Base-by-base conservation (phyloP, 441 rosid genomes). In the Croton setiger region DNA sequence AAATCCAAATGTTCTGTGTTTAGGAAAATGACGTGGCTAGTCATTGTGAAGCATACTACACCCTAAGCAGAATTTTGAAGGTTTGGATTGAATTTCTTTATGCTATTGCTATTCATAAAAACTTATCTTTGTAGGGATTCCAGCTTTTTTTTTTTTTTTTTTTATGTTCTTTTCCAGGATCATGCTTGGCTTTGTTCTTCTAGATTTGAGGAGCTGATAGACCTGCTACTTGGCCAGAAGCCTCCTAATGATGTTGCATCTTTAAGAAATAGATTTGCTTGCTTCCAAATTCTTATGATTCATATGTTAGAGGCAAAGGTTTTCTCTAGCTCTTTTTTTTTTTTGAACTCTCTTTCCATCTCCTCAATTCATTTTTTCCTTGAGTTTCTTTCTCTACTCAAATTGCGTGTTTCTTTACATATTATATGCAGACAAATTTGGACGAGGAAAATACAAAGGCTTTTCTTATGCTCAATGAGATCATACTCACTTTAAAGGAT, bases 381-480 rank as follows among this genome's bases (percentile, higher is more conserved):
- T 33, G 11, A 27, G 15, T 17, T 15, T 27, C 27, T 11, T 15
- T 23, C 27, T 13, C 0, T 51, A 6, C 21, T 49, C 2, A 15
- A 23, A 23, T 56, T 20, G 57, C 21, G 3, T 39, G 18, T 39
- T 71, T 41, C 31, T 44, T 35, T 43, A 43, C 69, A 44, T 70
- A 52, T 43, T 41, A 67, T 54, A 2, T 84, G 85, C 87, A 94
- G 98, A 82, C 73, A 55, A 82, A 79, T 77, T 59, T 72, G 36
- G 89, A 85, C 73, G 96, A 86, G 74, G 90, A 90, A 75, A 84
- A 81, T 76, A 80, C 83, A 43, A 90, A 84, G 84, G 88, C 87
- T 64, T 92, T 95, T 84, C 94, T 87, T 70, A 83, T 95, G 72
- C 88, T 95, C 67, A 92, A 90, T 76, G 98, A 95, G 83, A 89